A percentile compares a stretch with the other conserved stretches of the same genome.
These are phyloP conservation scores for Ustanciosporium gigantosporum DNA, from an alignment of 1,284 basidiomycete species.

Conservation along the genomic window DNA sequence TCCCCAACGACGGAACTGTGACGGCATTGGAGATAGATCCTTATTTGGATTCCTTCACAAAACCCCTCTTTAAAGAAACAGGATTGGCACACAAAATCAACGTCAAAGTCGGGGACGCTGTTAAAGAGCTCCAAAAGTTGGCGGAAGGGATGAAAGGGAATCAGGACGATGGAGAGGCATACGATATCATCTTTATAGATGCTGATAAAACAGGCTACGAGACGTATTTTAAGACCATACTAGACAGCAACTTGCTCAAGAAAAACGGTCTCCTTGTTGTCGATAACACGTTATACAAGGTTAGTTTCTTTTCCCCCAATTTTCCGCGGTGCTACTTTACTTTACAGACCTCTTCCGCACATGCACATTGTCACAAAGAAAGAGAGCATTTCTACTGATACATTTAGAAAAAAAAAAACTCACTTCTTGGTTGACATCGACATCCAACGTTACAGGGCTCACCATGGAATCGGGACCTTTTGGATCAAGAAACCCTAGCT, in stretches of 20 bases:
- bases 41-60: constrained; percentile 49
- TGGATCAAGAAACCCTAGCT: constrained; percentile 7
- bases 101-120: constrained; percentile 50
- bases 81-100: constrained; percentile 53
- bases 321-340: too few species aligned
- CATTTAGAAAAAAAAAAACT: too few species aligned
- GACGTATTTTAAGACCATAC: constrained; percentile 49
- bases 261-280: constrained; percentile 52
- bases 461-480: constrained; percentile 30
- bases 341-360: too few species aligned
- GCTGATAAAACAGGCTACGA: constrained; percentile 59
- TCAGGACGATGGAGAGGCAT: constrained; percentile 34
- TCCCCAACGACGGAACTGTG: constrained; percentile 42
- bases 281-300: constrained; percentile 61
- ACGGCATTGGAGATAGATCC: constrained; percentile 58
- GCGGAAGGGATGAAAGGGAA: constrained; percentile 21
- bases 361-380: too few species aligned
- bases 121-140: constrained; percentile 40
- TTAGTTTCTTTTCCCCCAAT: too few species aligned
- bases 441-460: too few species aligned
- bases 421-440: too few species aligned
- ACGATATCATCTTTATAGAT: constrained; percentile 61
- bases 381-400: too few species aligned
- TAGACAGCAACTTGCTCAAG: constrained; percentile 45
- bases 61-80: constrained; percentile 52